These are phyloP conservation scores for Parathielavia appendiculata DNA, from an alignment of 495 filamentous ascomycete genomes.

Conservation along the genomic window DNA sequence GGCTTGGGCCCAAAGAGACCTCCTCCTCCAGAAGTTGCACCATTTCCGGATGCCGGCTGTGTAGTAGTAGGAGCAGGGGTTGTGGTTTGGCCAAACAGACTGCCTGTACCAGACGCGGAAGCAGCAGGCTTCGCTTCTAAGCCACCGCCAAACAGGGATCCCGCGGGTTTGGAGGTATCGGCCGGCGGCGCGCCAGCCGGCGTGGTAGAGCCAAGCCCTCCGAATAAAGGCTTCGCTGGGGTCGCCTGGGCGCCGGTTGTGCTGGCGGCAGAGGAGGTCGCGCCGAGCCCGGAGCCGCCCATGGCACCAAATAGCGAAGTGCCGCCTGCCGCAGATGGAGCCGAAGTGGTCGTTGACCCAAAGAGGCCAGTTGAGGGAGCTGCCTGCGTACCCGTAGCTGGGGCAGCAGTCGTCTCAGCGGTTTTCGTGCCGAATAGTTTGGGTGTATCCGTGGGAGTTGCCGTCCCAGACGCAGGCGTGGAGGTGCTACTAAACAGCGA, in stretches of 20 bases:
- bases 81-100: slow-evolving; percentile 21
- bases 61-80: slow-evolving; percentile 12
- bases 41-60: slow-evolving; percentile 4
- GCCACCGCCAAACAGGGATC: slow-evolving; percentile 11
- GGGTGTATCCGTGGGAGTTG: slow-evolving; percentile 16
- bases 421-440: slow-evolving; percentile 37
- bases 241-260: slow-evolving; percentile 19
- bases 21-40: slow-evolving; percentile 17
- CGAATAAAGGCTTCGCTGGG: slow-evolving; percentile 30
- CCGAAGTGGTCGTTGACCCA: slow-evolving; percentile 14
- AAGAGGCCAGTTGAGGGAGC: slow-evolving; percentile 20
- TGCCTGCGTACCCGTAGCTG: slow-evolving; percentile 17
- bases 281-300: slow-evolving; percentile 16
- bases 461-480: slow-evolving; percentile 13
- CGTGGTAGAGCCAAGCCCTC: slow-evolving; percentile 27
- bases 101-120: not conserved
- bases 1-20: slow-evolving; percentile 10
- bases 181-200: slow-evolving; percentile 32
- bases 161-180: slow-evolving; percentile 23
- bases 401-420: slow-evolving; percentile 28
- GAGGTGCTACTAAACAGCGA: slow-evolving; percentile 26
- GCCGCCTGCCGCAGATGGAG: slow-evolving; percentile 16
- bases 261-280: slow-evolving; percentile 1
- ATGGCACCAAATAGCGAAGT: slow-evolving; percentile 16
- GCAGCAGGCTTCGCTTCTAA: slow-evolving; percentile 16